Evolutionary conservation across 768 basidiomycete genomes (phyloP).

Genomic region (Xanthoconium purpureum): DNA sequence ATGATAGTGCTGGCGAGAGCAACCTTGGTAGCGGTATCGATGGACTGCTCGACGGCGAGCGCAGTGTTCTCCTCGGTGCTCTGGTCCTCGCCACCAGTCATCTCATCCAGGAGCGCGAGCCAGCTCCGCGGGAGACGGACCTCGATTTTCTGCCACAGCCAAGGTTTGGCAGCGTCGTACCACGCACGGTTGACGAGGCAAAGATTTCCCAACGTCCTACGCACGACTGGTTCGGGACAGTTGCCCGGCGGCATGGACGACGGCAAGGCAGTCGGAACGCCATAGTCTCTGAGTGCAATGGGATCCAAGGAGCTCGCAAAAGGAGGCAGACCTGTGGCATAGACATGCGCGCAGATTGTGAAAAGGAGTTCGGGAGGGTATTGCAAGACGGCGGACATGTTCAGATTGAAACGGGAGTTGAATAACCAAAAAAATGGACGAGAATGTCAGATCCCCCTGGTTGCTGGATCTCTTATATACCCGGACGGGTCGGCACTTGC

Average conservation of each 20-base stretch:
- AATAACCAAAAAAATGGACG: neutral
- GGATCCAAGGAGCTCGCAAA: slow-evolving; percentile 65
- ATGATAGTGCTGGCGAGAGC: slow-evolving; percentile 47
- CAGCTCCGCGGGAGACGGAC: slow-evolving; percentile 82
- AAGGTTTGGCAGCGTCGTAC: slow-evolving; percentile 82
- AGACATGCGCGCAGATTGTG: slow-evolving; percentile 70
- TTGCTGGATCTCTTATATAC: slow-evolving; percentile 1
- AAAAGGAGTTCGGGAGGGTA: slow-evolving; percentile 74
- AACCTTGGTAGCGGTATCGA: slow-evolving; percentile 64
- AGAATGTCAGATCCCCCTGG: neutral
- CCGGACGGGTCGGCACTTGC: slow-evolving; percentile 10
- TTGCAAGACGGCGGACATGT: slow-evolving; percentile 33
- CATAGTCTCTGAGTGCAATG: slow-evolving; percentile 43
- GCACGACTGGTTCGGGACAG: slow-evolving; percentile 65
- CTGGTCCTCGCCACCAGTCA: slow-evolving; percentile 66
- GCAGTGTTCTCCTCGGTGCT: slow-evolving; percentile 51
- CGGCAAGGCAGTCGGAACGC: slow-evolving; percentile 59
- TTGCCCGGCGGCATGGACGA: slow-evolving; percentile 69
- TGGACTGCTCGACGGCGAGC: slow-evolving; percentile 60
- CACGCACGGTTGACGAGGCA: slow-evolving; percentile 77
- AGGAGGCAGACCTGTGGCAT: slow-evolving; percentile 58
- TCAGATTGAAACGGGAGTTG: too few species aligned
- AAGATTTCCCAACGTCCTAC: slow-evolving; percentile 64
- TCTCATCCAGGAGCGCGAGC: slow-evolving; percentile 77
- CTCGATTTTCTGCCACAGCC: slow-evolving; percentile 83